Percentiles rank a stretch among this genome's conserved stretches.
These are phyloP conservation scores for Orychophragmus violaceus DNA, from an alignment of 345 rosid genomes.

Conservation along the genomic window DNA sequence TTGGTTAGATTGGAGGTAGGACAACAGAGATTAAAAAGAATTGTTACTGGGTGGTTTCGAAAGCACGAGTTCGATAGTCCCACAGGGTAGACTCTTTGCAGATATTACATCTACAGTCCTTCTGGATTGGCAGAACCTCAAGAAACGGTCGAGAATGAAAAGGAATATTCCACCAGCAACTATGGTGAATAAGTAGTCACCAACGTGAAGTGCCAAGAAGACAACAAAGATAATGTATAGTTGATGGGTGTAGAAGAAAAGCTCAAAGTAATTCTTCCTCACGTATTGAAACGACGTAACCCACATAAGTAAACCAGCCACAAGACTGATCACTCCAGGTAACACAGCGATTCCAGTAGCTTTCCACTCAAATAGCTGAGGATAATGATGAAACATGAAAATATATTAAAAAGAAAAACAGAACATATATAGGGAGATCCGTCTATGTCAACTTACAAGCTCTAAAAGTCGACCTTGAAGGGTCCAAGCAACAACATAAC, in stretches of 20 bases:
- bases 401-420: too few relatives aligned
- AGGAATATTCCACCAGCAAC: slow-evolving; percentile 76
- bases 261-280: slow-evolving; percentile 67
- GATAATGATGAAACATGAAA: neutral
- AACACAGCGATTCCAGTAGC: slow-evolving; percentile 48
- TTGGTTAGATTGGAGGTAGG: neutral
- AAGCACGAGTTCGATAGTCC: slow-evolving; percentile 63
- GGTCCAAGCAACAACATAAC: slow-evolving; percentile 51
- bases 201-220: slow-evolving; percentile 80
- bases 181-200: slow-evolving; percentile 62
- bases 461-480: slow-evolving; percentile 49
- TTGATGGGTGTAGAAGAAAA: slow-evolving; percentile 94
- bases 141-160: slow-evolving; percentile 80
- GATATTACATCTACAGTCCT: slow-evolving; percentile 62
- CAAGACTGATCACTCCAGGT: slow-evolving; percentile 76
- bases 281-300: slow-evolving; percentile 61
- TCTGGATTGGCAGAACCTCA: slow-evolving; percentile 87
- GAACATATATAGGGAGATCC: too few relatives aligned
- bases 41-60: slow-evolving; percentile 68
- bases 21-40: neutral
- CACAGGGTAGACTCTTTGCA: slow-evolving; percentile 72
- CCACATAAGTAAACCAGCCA: slow-evolving; percentile 86
- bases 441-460: slow-evolving; percentile 64
- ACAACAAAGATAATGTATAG: slow-evolving; percentile 69
- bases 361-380: slow-evolving; percentile 65